phyloP scores from a whole-genome alignment of 2,329 filamentous ascomycete species.

The Camillea tinctor region DNA sequence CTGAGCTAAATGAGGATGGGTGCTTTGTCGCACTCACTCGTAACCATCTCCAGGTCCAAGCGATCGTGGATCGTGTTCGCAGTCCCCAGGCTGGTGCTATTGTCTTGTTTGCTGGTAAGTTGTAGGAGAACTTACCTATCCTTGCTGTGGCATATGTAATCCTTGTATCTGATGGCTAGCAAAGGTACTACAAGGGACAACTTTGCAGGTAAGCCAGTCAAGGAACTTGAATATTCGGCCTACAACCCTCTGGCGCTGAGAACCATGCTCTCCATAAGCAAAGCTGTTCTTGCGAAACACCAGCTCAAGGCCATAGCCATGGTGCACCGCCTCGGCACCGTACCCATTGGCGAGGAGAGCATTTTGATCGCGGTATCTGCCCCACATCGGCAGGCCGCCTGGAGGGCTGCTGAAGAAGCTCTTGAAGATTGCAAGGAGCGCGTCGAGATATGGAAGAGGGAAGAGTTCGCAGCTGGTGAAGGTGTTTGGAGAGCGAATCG shows the following conservation, averaged over 20 bases:
- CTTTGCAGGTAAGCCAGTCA: constrained; percentile 70
- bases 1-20: constrained; percentile 45
- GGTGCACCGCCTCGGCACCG: constrained; percentile 78
- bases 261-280: constrained; percentile 65
- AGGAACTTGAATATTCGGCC: constrained; percentile 71
- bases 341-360: constrained; percentile 89
- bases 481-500: constrained; percentile 86
- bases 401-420: constrained; percentile 85
- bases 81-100: constrained; percentile 73
- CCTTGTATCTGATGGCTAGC: constrained; percentile 18
- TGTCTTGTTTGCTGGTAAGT: constrained; percentile 69
- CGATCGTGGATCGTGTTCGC: constrained; percentile 65
- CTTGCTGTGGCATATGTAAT: no score
- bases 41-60: constrained; percentile 54
- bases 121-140: neutral
- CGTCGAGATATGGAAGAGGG: constrained; percentile 94
- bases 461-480: constrained; percentile 78
- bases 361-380: constrained; percentile 85
- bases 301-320: constrained; percentile 72
- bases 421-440: constrained; percentile 81
- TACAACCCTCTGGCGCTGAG: constrained; percentile 69
- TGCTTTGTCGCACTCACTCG: constrained; percentile 71
- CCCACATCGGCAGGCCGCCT: constrained; percentile 80
- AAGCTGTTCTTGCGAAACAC: constrained; percentile 57
- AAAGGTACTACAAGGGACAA: constrained; percentile 78